Percentiles rank a stretch among this genome's conserved stretches.
These are phyloP conservation scores for Yamadazyma conglobata DNA, from an alignment of 1,139 yeast genomes.

Conservation along the genomic window DNA sequence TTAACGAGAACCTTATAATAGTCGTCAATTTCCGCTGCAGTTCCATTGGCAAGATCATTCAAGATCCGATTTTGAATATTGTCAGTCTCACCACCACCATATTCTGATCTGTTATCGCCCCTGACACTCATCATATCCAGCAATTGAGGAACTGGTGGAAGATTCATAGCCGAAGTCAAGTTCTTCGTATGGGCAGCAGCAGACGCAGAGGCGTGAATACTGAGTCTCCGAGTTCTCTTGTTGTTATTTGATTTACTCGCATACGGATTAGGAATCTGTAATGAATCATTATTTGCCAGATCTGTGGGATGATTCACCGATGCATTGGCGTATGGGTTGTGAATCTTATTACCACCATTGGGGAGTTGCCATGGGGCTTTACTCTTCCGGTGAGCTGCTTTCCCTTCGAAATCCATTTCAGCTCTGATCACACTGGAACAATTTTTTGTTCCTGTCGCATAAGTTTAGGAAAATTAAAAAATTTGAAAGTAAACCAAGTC, in stretches of 20 bases:
- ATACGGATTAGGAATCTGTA: constrained; percentile 11
- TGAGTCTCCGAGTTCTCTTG: constrained; percentile 33
- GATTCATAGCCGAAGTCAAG: constrained; percentile 25
- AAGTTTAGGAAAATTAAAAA: background rate
- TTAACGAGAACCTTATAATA: constrained; percentile 57
- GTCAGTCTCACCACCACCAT: constrained; percentile 7
- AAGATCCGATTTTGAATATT: constrained; percentile 40
- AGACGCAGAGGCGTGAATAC: constrained; percentile 44
- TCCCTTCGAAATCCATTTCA: constrained; percentile 28
- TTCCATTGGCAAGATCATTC: constrained; percentile 56
- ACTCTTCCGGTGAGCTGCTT: constrained; percentile 38
- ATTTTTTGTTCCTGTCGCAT: too few species aligned
- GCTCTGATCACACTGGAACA: too few species aligned
- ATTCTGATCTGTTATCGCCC: background rate
- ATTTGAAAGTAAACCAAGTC: background rate
- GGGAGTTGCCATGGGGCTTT: constrained; percentile 42
- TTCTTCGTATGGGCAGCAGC: constrained; percentile 30
- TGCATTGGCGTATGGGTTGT: constrained; percentile 38
- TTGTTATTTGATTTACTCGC: constrained; percentile 13
- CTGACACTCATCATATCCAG: constrained; percentile 10
- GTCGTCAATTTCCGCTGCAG: constrained; percentile 70
- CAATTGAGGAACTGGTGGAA: constrained; percentile 41
- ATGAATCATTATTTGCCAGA: constrained; percentile 3
- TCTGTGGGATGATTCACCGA: constrained; percentile 8
- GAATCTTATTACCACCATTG: constrained; percentile 15